These are phyloP conservation scores for Beauveria rudraprayagi DNA, from an alignment of 2,329 filamentous ascomycete genomes.

Conservation along the genomic window DNA sequence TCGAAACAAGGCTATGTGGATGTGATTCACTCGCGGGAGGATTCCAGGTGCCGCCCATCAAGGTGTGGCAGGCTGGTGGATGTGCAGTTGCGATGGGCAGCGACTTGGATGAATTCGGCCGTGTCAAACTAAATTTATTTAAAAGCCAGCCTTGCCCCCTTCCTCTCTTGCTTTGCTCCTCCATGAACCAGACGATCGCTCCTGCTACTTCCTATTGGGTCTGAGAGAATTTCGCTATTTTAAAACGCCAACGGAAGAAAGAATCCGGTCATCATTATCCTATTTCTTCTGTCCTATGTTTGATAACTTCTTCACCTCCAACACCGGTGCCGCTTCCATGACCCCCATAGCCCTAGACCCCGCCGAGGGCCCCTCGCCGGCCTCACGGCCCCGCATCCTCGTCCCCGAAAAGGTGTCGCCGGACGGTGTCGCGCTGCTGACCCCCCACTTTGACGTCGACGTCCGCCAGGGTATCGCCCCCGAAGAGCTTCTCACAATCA, in stretches of 20 bases:
- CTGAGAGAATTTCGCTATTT: neutral
- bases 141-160: neutral
- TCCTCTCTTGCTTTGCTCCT: too few species aligned
- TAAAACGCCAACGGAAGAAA: too few species aligned
- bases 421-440: conserved; percentile 66
- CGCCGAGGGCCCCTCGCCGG: conserved; percentile 6
- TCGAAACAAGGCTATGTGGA: neutral
- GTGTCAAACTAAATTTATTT: neutral
- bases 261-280: accelerated
- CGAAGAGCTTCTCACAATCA: conserved; percentile 56
- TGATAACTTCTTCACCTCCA: neutral
- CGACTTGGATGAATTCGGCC: conserved; percentile 2
- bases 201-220: neutral
- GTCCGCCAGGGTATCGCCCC: conserved; percentile 54
- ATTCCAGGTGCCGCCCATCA: conserved; percentile 3
- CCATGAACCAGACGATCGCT: neutral
- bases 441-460: conserved; percentile 61
- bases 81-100: neutral
- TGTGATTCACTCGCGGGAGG: neutral
- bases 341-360: conserved; percentile 13
- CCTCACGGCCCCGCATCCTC: conserved; percentile 43
- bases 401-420: conserved; percentile 73
- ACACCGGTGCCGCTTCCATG: conserved; percentile 14
- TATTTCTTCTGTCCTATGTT: neutral
- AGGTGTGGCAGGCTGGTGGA: conserved; percentile 3